A percentile compares a stretch with the other conserved stretches of the same genome.
Evolutionary conservation across 352 stramenopile genomes (phyloP).

Genomic region (Phytophthora palmivora): DNA sequence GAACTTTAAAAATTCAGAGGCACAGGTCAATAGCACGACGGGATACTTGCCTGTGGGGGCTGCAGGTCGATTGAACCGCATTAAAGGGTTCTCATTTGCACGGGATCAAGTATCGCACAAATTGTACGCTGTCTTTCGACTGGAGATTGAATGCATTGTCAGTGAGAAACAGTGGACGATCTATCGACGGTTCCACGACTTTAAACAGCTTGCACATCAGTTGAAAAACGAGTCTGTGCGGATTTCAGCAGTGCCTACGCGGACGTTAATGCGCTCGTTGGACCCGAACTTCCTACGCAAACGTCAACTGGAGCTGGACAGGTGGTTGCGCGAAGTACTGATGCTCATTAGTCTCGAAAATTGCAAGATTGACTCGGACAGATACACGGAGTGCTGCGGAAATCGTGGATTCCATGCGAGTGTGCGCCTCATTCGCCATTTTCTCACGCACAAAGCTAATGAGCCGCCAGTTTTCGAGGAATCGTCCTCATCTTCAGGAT

Average conservation of each 20-base stretch:
- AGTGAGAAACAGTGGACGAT: slow-evolving; percentile 90
- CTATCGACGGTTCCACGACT: slow-evolving; percentile 88
- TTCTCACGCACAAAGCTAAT: slow-evolving; percentile 80
- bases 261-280: slow-evolving; percentile 83
- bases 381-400: slow-evolving; percentile 65
- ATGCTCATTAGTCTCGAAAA: slow-evolving; percentile 85
- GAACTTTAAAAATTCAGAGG: slow-evolving; percentile 87
- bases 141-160: slow-evolving; percentile 87
- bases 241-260: slow-evolving; percentile 76
- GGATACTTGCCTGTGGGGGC: slow-evolving; percentile 74
- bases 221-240: slow-evolving; percentile 84
- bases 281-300: slow-evolving; percentile 87
- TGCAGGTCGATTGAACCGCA: slow-evolving; percentile 76
- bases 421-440: slow-evolving; percentile 72
- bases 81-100: slow-evolving; percentile 83
- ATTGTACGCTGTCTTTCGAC: slow-evolving; percentile 84
- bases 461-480: slow-evolving; percentile 76
- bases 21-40: slow-evolving; percentile 67
- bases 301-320: slow-evolving; percentile 83
- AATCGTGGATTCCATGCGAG: slow-evolving; percentile 73
- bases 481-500: slow-evolving; percentile 32
- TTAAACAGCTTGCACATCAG: slow-evolving; percentile 84
- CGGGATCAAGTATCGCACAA: slow-evolving; percentile 67
- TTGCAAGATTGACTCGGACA: slow-evolving; percentile 78
- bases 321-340: slow-evolving; percentile 84